Percentiles rank a stretch among this genome's conserved stretches.
Conservation (phyloP, 2,329 filamentous ascomycete genomes). For the Helminthosporium solani region DNA sequence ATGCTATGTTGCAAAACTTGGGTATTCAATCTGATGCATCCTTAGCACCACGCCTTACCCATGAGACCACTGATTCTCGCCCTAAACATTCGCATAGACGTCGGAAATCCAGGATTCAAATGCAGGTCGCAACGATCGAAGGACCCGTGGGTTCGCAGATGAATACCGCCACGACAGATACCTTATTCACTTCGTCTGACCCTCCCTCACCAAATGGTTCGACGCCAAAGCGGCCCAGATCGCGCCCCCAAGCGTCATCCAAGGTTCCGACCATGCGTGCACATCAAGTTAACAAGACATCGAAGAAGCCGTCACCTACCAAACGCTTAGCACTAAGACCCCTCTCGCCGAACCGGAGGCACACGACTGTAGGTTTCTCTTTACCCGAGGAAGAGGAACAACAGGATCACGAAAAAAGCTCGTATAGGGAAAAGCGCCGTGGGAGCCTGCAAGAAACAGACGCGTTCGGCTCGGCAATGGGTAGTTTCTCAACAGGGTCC, state of each 20-base stretch:
- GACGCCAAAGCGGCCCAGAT: constrained; percentile 46
- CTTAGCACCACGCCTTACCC: constrained; percentile 13
- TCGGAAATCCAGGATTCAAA: constrained; percentile 22
- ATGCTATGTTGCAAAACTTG: constrained; percentile 27
- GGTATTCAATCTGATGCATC: constrained; percentile 16
- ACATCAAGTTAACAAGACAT: constrained; percentile 23
- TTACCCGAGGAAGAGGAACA: constrained; percentile 18
- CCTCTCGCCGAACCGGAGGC: constrained; percentile 37
- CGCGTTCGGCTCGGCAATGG: constrained; percentile 41
- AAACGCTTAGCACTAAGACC: constrained; percentile 33
- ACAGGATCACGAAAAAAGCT: constrained; percentile 1
- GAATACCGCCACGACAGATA: constrained; percentile 18
- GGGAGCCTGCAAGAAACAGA: constrained; percentile 20
- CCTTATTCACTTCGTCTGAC: constrained; percentile 24
- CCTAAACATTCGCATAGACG: constrained; percentile 20
- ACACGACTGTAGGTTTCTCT: constrained; percentile 29
- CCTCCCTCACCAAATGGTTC: constrained; percentile 25
- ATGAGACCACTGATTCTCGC: constrained; percentile 12
- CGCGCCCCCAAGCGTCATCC: constrained; percentile 26
- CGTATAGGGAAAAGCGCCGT: constrained; percentile 13
- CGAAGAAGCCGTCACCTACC: constrained; percentile 19
- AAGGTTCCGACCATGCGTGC: constrained; percentile 33
- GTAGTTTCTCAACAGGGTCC: constrained; percentile 43
- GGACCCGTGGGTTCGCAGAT: constrained; percentile 3
- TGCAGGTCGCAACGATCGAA: constrained; percentile 10